A percentile compares a stretch with the other conserved stretches of the same genome.
Conservation (phyloP, 192 early-diverging fungal species). For the Rhizoclosmatium globosum region DNA sequence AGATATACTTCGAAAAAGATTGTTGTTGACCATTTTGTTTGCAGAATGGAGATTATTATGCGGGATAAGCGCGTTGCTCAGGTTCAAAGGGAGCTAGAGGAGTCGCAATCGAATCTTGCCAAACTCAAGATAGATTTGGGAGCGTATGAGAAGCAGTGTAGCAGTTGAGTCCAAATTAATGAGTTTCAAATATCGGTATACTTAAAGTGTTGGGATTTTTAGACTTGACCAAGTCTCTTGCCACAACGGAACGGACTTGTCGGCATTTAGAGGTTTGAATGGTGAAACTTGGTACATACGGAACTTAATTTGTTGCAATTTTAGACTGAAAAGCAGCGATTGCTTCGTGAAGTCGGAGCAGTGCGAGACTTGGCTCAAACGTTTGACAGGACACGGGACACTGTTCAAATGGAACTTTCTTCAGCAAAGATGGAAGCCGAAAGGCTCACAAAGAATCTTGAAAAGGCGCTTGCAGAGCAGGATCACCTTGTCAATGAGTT, state of each 20-base stretch:
- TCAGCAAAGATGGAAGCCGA: conserved; percentile 42
- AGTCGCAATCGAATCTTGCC: conserved; percentile 35
- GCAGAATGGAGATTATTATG: conserved; percentile 60
- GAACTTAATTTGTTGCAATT: background rate
- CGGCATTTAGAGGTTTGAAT: conserved; percentile 47
- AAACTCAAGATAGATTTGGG: conserved; percentile 52
- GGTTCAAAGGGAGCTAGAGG: conserved; percentile 52
- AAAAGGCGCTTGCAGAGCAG: conserved; percentile 32
- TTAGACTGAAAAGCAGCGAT: conserved; percentile 49
- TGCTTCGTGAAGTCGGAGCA: conserved; percentile 50
- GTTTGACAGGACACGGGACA: conserved; percentile 42
- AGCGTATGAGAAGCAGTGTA: conserved; percentile 56
- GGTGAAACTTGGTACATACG: background rate
- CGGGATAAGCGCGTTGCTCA: conserved; percentile 56
- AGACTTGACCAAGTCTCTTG: conserved; percentile 54
- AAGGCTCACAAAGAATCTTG: conserved; percentile 28
- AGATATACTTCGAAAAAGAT: background rate
- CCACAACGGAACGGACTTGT: conserved; percentile 46
- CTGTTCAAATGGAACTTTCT: conserved; percentile 35
- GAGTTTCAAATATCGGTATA: background rate
- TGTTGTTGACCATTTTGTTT: conserved; percentile 13
- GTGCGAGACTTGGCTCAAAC: conserved; percentile 49
- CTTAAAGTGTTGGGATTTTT: background rate
- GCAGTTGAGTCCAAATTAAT: conserved; percentile 34
- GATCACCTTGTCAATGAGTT: conserved; percentile 35